phyloP scores from a whole-genome alignment of 176 grass and related monocot genomes.

The Zea mays region Zm-B73-REFERENCE-NAM-5.0 NC_050104.1:33308001-33308500 shows the following conservation, averaged over 20 bases:
- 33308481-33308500: constrained; percentile 59
- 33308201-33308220: not conserved
- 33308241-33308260: constrained; percentile 23
- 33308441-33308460: constrained; percentile 27
- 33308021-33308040: too few relatives aligned
- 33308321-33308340: constrained; percentile 36
- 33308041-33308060: not conserved
- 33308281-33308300: constrained; percentile 37
- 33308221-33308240: not conserved
- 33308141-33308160: too few relatives aligned
- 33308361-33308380: constrained; percentile 58
- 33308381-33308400: constrained; percentile 57
- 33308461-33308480: constrained; percentile 71
- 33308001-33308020: too few relatives aligned
- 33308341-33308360: constrained; percentile 61
- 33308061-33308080: not conserved
- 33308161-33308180: too few relatives aligned
- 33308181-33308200: too few relatives aligned
- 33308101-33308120: constrained; percentile 12
- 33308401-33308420: constrained; percentile 49
- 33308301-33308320: constrained; percentile 49
- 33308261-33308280: constrained; percentile 47
- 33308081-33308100: not conserved
- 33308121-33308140: constrained; percentile 17
- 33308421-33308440: constrained; percentile 57